Conservation (phyloP, 352 stramenopile genomes). For the Phytophthora sansomeana region DNA sequence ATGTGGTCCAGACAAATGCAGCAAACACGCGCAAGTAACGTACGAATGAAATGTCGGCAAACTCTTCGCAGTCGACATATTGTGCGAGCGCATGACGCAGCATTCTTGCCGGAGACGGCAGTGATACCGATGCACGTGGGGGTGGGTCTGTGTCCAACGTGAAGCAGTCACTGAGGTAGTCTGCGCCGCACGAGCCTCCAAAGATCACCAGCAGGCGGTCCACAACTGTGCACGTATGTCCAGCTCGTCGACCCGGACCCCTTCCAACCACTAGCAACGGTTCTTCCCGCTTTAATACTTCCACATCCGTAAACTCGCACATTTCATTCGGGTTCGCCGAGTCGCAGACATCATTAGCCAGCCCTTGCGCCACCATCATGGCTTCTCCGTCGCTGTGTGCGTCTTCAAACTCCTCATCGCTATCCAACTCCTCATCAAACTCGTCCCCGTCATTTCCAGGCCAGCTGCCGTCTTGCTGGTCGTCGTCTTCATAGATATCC, state of each 20-base stretch:
- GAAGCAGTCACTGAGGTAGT: constrained; percentile 96
- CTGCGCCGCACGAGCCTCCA: constrained; percentile 90
- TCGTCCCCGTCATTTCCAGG: constrained; percentile 28
- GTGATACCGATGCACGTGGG: constrained; percentile 82
- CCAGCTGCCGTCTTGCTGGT: constrained; percentile 41
- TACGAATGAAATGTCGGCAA: constrained; percentile 96
- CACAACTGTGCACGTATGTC: constrained; percentile 95
- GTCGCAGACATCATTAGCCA: constrained; percentile 38
- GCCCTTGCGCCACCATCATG: constrained; percentile 37
- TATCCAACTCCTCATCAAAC: constrained; percentile 36
- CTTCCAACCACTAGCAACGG: constrained; percentile 89
- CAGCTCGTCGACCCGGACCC: constrained; percentile 89
- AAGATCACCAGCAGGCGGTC: constrained; percentile 95
- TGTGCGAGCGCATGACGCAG: constrained; percentile 83
- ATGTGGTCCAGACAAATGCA: background rate
- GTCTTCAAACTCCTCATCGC: constrained; percentile 39
- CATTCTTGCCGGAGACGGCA: constrained; percentile 67
- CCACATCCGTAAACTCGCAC: constrained; percentile 41
- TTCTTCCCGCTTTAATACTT: constrained; percentile 38
- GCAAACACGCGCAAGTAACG: constrained; percentile 22
- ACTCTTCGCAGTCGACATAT: constrained; percentile 94
- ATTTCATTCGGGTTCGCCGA: constrained; percentile 77
- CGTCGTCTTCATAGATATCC: constrained; percentile 59
- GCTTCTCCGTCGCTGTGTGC: constrained; percentile 51
- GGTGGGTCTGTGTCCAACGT: constrained; percentile 95